Evolutionary conservation across 208 protist genomes (phyloP), one percentile per base, ranked within the genome.

Genomic region (Trypanosoma brucei): DNA sequence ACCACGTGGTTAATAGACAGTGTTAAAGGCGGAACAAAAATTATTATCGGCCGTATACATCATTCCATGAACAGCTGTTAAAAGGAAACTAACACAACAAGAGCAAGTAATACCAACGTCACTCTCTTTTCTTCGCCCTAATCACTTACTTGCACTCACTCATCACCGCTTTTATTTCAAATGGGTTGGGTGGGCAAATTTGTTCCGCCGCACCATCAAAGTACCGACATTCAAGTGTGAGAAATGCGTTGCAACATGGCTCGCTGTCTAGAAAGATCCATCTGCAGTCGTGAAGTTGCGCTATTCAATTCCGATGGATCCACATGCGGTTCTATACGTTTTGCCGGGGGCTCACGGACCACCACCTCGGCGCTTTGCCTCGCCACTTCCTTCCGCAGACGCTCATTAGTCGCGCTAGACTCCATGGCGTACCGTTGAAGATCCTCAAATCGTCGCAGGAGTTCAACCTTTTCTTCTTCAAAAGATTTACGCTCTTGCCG

Each of bases 241-340:
- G 65, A 55, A 36, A 88, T 80, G 53, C 79, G 81, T 48, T 87
- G 74, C 5, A 95, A 67, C 9, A 95, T 53, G 34, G 89, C 89
- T 38, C 89, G 86, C 63, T 95, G 89, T 11, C 76, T 70, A 3
- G 86, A 86, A 6, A 95, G 68, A 59, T 93, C 84, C 69, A 92
- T 86, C 58, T 92, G 84, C 34, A 95, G 70, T 4, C 76, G 69
- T 8, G 84, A 87, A 0, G 78, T 74, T 8, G 74, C 73, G 31
- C 60, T 59, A 49, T 13, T 33, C 11, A 51, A 30, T 4, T 3
- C 48, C 38, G 36, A 7, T 38, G 61, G 48, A 56, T 68, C 70
- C 2, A 34, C 42, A 44, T 75, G 55, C 49, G n/a, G 37, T 13
- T 30, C 2, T 22, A 39, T 34, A n/a, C 40, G 49, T 54, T 52